Percentiles rank a stretch among this genome's conserved stretches.
Evolutionary conservation across 768 basidiomycete genomes (phyloP).

Genomic region (Vararia minispora): DNA sequence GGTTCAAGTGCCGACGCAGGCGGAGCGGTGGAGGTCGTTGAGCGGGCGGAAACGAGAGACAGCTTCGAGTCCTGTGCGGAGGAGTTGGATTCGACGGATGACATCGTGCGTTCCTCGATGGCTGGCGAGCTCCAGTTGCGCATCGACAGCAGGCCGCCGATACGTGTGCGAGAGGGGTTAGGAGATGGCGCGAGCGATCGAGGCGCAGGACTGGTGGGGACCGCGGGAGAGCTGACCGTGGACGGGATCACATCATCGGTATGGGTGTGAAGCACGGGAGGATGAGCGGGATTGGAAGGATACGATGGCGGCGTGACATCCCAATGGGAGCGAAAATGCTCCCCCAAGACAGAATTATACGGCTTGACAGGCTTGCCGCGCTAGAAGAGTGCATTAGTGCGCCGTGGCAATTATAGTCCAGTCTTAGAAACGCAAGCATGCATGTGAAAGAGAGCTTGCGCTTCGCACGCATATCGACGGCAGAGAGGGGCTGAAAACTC

Average conservation of each 20-base stretch:
- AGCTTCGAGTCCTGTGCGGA: constrained; percentile 52
- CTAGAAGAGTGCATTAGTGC: constrained; percentile 25
- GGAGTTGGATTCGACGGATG: constrained; percentile 34
- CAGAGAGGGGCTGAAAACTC: constrained; percentile 20
- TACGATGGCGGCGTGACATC: constrained; percentile 56
- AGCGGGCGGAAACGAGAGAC: constrained; percentile 29
- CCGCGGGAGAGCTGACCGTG: constrained; percentile 14
- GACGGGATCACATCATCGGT: constrained; percentile 21
- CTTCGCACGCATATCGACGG: neutral
- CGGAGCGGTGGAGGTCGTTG: constrained; percentile 19
- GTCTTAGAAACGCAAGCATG: neutral
- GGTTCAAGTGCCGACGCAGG: constrained; percentile 16
- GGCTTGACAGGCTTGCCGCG: constrained; percentile 92
- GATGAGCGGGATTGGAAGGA: constrained; percentile 32
- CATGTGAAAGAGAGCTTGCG: constrained; percentile 1
- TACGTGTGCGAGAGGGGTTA: constrained; percentile 47
- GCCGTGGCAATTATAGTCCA: neutral
- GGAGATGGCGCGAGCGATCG: constrained; percentile 29
- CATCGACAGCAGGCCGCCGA: constrained; percentile 43
- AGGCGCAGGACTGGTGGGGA: constrained; percentile 15
- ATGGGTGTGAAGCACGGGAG: constrained; percentile 35
- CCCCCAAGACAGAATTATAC: constrained; percentile 78
- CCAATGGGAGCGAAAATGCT: constrained; percentile 86
- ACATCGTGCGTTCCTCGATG: constrained; percentile 43
- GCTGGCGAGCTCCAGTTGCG: constrained; percentile 30